phyloP scores from a whole-genome alignment of 441 rosid species.

The Gossypium davidsonii region DNA sequence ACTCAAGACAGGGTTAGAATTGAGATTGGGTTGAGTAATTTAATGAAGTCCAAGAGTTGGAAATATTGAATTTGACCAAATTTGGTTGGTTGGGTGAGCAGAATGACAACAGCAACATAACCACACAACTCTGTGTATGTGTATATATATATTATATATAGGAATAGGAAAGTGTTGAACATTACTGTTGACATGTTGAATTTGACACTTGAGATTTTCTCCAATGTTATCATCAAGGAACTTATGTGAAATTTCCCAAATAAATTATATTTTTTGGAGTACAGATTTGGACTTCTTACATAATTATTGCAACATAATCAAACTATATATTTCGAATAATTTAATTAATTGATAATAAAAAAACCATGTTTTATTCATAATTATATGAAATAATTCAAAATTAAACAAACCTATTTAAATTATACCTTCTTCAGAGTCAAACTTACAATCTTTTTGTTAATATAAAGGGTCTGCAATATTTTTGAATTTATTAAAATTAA shows the following conservation, averaged over 20 bases:
- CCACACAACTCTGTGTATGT: too few relatives aligned
- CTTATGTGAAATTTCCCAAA: background rate
- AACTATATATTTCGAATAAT: too few relatives aligned
- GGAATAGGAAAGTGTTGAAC: background rate
- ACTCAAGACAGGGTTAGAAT: background rate
- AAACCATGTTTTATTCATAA: too few relatives aligned
- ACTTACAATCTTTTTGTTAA: too few relatives aligned
- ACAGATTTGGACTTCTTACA: background rate
- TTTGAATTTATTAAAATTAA: too few relatives aligned
- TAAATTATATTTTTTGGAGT: background rate
- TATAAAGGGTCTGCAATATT: too few relatives aligned
- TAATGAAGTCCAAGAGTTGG: slow-evolving; percentile 1
- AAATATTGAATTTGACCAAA: slow-evolving; percentile 23
- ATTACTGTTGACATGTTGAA: background rate
- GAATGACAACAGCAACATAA: background rate
- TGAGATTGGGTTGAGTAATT: background rate
- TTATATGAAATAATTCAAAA: too few relatives aligned
- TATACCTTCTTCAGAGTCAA: too few relatives aligned
- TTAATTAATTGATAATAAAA: too few relatives aligned
- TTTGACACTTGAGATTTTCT: background rate
- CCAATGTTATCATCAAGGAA: background rate
- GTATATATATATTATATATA: background rate
- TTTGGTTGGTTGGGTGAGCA: background rate
- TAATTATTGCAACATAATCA: background rate
- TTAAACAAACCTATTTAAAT: too few relatives aligned